phyloP scores from a whole-genome alignment of 1,139 yeast genomes.

The Geotrichum fermentans region DNA sequence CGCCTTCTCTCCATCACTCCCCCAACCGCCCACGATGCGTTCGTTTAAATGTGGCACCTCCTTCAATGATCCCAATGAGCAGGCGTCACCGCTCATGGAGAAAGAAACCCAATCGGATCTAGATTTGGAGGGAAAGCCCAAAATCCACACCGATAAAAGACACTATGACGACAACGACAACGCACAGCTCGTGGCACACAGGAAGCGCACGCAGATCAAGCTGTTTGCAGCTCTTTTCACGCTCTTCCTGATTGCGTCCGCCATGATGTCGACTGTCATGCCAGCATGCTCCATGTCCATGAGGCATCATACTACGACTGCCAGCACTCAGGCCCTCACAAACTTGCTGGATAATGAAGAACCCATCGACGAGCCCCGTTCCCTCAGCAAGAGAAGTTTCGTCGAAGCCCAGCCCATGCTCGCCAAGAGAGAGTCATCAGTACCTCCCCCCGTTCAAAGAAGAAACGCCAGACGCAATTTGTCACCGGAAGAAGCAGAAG shows the following conservation, averaged over 20 bases:
- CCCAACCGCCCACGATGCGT: background rate
- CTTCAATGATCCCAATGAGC: background rate
- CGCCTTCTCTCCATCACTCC: background rate
- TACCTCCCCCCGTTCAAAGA: too few relatives aligned
- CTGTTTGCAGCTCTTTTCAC: background rate
- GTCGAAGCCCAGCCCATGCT: too few relatives aligned
- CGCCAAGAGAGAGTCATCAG: too few relatives aligned
- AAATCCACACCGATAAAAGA: background rate
- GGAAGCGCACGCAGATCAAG: background rate
- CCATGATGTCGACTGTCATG: background rate
- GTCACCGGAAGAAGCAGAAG: constrained; percentile 7
- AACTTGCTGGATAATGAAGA: background rate
- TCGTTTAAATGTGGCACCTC: background rate
- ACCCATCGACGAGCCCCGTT: background rate
- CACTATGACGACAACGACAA: background rate
- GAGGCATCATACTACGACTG: background rate
- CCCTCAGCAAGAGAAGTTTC: background rate
- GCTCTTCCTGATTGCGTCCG: background rate
- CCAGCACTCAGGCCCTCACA: background rate
- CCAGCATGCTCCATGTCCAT: background rate
- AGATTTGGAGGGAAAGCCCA: too few relatives aligned
- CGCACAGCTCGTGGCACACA: background rate
- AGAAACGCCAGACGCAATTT: background rate
- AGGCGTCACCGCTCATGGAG: background rate
- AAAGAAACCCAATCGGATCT: background rate